These are phyloP conservation scores for Thielaviopsis ethacetica DNA, from an alignment of 2,329 filamentous ascomycete species.

Conservation along the genomic window DNA sequence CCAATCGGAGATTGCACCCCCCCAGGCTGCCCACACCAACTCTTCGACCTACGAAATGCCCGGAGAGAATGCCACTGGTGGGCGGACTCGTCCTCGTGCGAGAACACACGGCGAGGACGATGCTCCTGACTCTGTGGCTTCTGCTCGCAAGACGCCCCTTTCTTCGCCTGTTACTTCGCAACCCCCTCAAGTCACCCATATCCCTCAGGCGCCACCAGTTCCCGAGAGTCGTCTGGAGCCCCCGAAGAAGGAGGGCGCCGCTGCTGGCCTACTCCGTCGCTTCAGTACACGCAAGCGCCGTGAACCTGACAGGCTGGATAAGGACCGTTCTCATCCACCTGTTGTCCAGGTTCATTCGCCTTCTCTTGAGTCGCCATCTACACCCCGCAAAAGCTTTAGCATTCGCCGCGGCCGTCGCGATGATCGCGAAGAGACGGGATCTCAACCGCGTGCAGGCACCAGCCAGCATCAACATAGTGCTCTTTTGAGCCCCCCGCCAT, in stretches of 20 bases:
- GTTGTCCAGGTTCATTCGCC: slow-evolving; percentile 66
- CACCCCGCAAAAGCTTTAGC: slow-evolving; percentile 76
- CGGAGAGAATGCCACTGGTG: slow-evolving; percentile 73
- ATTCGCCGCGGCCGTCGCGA: slow-evolving; percentile 46
- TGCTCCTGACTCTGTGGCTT: slow-evolving; percentile 45
- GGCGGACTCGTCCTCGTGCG: slow-evolving; percentile 66
- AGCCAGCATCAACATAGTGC: slow-evolving; percentile 62
- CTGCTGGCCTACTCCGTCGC: slow-evolving; percentile 66
- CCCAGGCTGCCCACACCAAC: slow-evolving; percentile 81
- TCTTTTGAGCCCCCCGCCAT: slow-evolving; percentile 56
- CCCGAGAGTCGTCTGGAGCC: slow-evolving; percentile 36
- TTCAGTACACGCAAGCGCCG: slow-evolving; percentile 76
- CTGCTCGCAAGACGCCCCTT: slow-evolving; percentile 7
- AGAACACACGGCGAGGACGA: slow-evolving; percentile 94
- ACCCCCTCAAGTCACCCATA: slow-evolving; percentile 23
- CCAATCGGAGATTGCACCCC: slow-evolving; percentile 61
- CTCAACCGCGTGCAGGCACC: slow-evolving; percentile 36
- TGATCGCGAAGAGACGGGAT: slow-evolving; percentile 31
- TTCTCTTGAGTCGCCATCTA: slow-evolving; percentile 38
- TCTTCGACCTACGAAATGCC: slow-evolving; percentile 70
- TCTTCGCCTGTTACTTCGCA: slow-evolving; percentile 28
- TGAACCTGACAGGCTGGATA: slow-evolving; percentile 46
- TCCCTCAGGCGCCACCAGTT: background rate
- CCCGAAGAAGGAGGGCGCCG: slow-evolving; percentile 76
- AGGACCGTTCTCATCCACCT: slow-evolving; percentile 53